Base-by-base conservation (phyloP, 306 rosid species). In the Dicorynia guianensis region DNA sequence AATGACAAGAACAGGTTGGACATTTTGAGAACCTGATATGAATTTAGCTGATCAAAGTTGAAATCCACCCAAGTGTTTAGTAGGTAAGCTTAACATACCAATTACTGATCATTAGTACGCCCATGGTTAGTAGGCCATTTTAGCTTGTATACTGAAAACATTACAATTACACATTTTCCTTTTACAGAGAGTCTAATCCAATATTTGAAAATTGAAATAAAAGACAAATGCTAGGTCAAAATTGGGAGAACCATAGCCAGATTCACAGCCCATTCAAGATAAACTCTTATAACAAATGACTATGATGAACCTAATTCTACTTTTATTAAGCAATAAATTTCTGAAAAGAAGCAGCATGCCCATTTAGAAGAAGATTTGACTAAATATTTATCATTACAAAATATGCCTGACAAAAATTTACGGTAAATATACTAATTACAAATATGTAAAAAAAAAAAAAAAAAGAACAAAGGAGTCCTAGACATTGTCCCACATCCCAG, bases 71-170 rank as follows among this genome's bases (percentile, higher is more conserved):
- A 74, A 63, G 17, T 57, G 30, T 17, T 8, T 63, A 35, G 34
- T 63, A 35, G 34, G 20, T 20, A 49, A 36, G 20, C 54, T 36
- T 4, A 30, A 17, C 15, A 54, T 11, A 44, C 14, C 14, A 19
- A 13, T 44, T 36, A 62, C 42, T 13, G 13, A 40, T 30, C 34
- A 30, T 3, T 5, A 54, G 44, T 20, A 38, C 15, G 19, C 39
- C 6, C 48, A 4, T 34, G 7, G 9, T 30, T 34, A 67, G 53
- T 46, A 61, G 34, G 43, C 54, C 63, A 60, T 77, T 69, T 49
- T 34, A 66, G 33, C 48, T 14, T 19, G 39, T 71, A 30, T 33
- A 61, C 43, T 46, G 17, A 71, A 49, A 35, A 13, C 56, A 54
- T 9, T 52, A 35, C 40, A 11, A 8, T 62, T 61, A 30, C 1